Percentiles rank a stretch among this genome's conserved stretches.
Conservation (phyloP, 495 filamentous ascomycete species). For the Xylaria bambusicola region DNA sequence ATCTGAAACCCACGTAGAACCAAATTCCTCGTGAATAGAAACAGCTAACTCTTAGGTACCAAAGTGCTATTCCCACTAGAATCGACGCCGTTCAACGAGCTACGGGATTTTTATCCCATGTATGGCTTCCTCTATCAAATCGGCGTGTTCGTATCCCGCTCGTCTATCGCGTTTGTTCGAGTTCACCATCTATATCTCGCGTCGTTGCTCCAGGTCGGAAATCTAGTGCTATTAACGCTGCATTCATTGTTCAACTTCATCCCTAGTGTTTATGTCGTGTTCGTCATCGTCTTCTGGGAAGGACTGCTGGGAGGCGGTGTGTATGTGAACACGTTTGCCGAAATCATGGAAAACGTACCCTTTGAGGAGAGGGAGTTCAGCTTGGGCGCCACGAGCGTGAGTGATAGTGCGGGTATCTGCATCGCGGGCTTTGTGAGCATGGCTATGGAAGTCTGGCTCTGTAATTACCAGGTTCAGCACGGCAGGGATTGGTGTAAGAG, state of each 20-base stretch:
- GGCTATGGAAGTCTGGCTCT: conserved; percentile 80
- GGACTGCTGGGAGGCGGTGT: conserved; percentile 86
- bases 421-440: conserved; percentile 84
- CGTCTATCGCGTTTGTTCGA: conserved; percentile 82
- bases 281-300: conserved; percentile 90
- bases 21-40: background rate
- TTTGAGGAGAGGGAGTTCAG: conserved; percentile 84
- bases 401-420: conserved; percentile 88
- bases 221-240: conserved; percentile 69
- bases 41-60: conserved; percentile 31
- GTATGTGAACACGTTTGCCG: conserved; percentile 94
- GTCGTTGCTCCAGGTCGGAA: conserved; percentile 78
- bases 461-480: conserved; percentile 73
- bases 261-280: conserved; percentile 80
- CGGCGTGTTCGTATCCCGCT: conserved; percentile 91
- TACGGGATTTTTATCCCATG: conserved; percentile 85
- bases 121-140: conserved; percentile 92
- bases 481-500: conserved; percentile 76
- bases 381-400: conserved; percentile 84
- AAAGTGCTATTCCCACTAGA: conserved; percentile 83
- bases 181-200: conserved; percentile 80
- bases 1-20: background rate
- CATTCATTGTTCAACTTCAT: conserved; percentile 79
- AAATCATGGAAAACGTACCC: conserved; percentile 76
- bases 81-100: conserved; percentile 73